Evolutionary conservation across 2,329 filamentous ascomycete genomes (phyloP), one percentile per base, ranked within the genome.

Genomic region (Cylindrodendrum hubeiense): DNA sequence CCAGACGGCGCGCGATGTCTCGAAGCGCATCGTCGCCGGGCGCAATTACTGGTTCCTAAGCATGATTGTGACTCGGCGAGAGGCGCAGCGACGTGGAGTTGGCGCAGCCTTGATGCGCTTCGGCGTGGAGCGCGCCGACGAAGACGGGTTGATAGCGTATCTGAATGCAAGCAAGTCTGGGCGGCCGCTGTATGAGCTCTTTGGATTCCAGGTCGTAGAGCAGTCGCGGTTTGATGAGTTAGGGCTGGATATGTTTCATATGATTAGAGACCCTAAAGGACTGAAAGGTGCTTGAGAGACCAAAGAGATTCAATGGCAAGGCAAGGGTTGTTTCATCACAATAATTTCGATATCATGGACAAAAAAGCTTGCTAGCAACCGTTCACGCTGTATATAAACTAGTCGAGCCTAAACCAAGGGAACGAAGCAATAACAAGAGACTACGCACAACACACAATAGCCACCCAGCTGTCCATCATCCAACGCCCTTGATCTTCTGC

Each of bases 41-140:
- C 70, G 68, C 0, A 66, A 60, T 6, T 68, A 73, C 50, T 80
- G 81, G 75, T 80, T 78, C 55, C 60, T 83, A 13, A 76, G 76
- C 26, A 75, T 72, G 10, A 67, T 80, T 8, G 73, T 75, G 2
- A 78, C 81, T 3, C 68, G 72, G 15, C 74, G 73, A n/a, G 70
- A 72, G 2, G 71, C 61, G 22, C 78, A 81, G 63, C 66, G 75
- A 5, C 71, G 65, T 10, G 80, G 80, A 5, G 68, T 82, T 5
- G 81, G 79, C 5, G 68, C 70, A 1, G 72, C 66, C 19, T 52
- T 82, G 44, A 74, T 82, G 67, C 65, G 61, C 12, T 78, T 74
- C 62, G 81, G 79, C 7, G 59, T 76, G 22, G 68, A 77, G 3
- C 65, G 37, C 59, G 75, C 75, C 4, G 76, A 80, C 19, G 59